phyloP scores from a whole-genome alignment of 768 basidiomycete genomes.

The Clitopilus hobsonii region DNA sequence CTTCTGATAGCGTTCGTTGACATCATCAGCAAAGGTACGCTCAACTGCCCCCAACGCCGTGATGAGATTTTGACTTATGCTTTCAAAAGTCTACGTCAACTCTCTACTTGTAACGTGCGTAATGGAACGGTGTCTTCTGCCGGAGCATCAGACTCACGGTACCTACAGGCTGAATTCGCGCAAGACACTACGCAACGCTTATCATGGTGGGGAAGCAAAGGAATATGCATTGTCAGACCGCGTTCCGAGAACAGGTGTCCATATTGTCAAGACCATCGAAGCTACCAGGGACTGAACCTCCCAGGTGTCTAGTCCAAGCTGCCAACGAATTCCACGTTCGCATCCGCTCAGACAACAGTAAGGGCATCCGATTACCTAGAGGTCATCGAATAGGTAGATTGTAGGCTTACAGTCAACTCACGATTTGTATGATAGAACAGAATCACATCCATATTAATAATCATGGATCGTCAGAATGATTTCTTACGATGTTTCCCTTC shows the following conservation, averaged over 20 bases:
- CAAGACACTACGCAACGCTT: not conserved
- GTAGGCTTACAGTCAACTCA: too few relatives aligned
- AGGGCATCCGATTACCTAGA: too few relatives aligned
- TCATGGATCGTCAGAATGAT: too few relatives aligned
- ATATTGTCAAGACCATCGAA: not conserved
- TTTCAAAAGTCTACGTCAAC: not conserved
- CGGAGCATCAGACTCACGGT: not conserved
- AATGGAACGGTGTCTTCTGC: not conserved
- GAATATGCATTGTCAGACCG: not conserved
- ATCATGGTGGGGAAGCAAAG: not conserved
- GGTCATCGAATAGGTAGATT: too few relatives aligned
- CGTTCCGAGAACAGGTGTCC: too few relatives aligned
- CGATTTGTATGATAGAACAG: too few relatives aligned
- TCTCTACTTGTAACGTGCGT: not conserved
- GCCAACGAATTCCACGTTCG: too few relatives aligned
- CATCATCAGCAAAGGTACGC: not conserved
- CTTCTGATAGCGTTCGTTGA: not conserved
- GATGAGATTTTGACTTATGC: not conserved
- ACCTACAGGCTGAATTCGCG: not conserved
- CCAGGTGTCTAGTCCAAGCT: too few relatives aligned
- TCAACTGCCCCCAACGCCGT: not conserved
- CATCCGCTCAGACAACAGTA: too few relatives aligned
- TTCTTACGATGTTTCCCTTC: too few relatives aligned
- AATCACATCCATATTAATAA: too few relatives aligned
- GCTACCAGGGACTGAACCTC: not conserved